A percentile compares a stretch with the other conserved stretches of the same genome.
Conservation (phyloP, 2,329 filamentous ascomycete genomes). For the Epichloe uncinata region DNA sequence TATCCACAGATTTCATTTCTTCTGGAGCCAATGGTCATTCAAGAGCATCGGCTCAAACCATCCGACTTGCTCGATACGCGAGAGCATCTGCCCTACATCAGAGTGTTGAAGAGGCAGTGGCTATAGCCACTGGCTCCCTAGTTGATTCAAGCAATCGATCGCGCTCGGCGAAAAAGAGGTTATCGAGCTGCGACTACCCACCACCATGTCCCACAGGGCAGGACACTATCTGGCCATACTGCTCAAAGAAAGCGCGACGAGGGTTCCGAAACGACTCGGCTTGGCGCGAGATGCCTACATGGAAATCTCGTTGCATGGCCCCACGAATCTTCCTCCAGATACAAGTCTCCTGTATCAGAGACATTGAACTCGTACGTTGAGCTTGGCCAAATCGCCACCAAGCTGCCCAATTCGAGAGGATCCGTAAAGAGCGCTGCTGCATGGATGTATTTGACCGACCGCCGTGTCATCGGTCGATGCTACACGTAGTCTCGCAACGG, state of each 20-base stretch:
- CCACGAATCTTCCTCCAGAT: neutral
- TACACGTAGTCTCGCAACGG: neutral
- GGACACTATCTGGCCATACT: neutral
- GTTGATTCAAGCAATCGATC: neutral
- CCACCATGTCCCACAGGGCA: neutral
- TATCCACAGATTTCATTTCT: no score
- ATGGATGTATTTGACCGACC: neutral
- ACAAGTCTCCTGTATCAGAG: neutral
- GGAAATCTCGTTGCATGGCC: neutral
- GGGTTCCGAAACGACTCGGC: neutral
- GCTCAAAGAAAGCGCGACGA: neutral
- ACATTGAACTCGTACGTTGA: neutral
- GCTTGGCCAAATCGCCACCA: neutral
- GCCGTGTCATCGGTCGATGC: neutral
- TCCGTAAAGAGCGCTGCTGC: neutral
- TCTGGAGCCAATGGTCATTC: no score
- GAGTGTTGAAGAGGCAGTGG: neutral
- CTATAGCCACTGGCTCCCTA: neutral
- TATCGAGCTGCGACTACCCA: neutral
- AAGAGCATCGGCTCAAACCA: no score
- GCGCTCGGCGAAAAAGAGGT: neutral
- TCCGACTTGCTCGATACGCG: neutral
- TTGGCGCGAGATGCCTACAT: no score
- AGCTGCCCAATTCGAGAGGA: neutral
- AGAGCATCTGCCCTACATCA: neutral